A percentile compares a stretch with the other conserved stretches of the same genome.
Conservation (phyloP, 2,329 filamentous ascomycete species). For the Talaromyces sp. region DNA sequence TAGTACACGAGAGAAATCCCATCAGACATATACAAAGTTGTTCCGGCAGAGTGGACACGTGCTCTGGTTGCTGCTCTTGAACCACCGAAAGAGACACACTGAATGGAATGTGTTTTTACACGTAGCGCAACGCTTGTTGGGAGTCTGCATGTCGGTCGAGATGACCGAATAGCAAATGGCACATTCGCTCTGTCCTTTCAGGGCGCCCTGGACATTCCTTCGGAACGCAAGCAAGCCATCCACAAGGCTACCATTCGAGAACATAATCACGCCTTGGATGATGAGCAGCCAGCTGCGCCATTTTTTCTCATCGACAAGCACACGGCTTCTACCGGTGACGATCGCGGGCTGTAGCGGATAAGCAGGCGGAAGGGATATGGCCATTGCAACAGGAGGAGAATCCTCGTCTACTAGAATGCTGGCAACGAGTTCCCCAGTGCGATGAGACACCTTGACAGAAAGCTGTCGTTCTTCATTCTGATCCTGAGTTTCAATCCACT, state of each 20-base stretch:
- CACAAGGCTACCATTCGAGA: slow-evolving; percentile 80
- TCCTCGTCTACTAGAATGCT: slow-evolving; percentile 85
- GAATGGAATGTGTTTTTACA: slow-evolving; percentile 94
- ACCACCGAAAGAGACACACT: slow-evolving; percentile 92
- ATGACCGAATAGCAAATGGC: slow-evolving; percentile 97
- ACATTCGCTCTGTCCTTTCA: slow-evolving; percentile 92
- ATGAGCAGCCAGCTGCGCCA: slow-evolving; percentile 89
- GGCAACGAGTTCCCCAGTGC: slow-evolving; percentile 70
- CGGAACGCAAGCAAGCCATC: slow-evolving; percentile 83
- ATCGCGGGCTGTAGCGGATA: slow-evolving; percentile 77
- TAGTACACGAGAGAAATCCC: not conserved
- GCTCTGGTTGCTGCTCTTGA: slow-evolving; percentile 84
- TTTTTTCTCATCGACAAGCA: slow-evolving; percentile 82
- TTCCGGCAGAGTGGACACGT: slow-evolving; percentile 91
- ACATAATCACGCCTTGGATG: slow-evolving; percentile 87
- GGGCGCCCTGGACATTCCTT: slow-evolving; percentile 75
- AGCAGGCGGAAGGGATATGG: slow-evolving; percentile 70
- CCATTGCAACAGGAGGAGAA: slow-evolving; percentile 71
- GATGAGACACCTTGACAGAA: slow-evolving; percentile 64
- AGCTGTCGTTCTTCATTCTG: slow-evolving; percentile 49
- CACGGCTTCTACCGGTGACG: slow-evolving; percentile 71
- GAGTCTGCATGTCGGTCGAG: slow-evolving; percentile 78
- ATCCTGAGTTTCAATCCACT: slow-evolving; percentile 40
- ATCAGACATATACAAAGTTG: slow-evolving; percentile 60
- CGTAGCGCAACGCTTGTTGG: slow-evolving; percentile 83